Evolutionary conservation across 176 grass and related monocot species (phyloP), one percentile per base, ranked within the genome.

Genomic region (Musa troglodytarum): DNA sequence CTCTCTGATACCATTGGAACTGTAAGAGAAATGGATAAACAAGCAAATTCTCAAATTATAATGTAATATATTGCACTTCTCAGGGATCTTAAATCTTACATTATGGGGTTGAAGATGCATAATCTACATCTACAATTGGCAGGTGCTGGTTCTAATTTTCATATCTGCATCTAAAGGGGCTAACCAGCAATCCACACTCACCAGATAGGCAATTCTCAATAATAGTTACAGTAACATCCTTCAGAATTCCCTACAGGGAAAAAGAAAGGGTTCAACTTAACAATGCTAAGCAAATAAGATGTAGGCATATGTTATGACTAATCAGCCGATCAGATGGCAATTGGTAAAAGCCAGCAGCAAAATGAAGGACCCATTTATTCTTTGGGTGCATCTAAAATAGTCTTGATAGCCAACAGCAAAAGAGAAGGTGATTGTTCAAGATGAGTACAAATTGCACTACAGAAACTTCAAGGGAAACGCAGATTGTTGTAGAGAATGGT

Each of bases 141-240:
- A 63, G 2, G 10, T 3, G 10, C 67, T 0, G 20, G 16, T 50
- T 50, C 15, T 15, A 11, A 20, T 69, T 2, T 50, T 17, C 16
- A 26, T 28, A 13, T 2, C 29, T 70, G 68, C 34, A 70, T 15
- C 34, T n/a, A 5, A 49, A 70, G 19, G 9, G 51, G 68, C 16
- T 22, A 21, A 70, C 21, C 1, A 51, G 16, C 49, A 51, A 50
- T n/a, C 17, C 8, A 10, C 49, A 50, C 55, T 87, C 53, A 93
- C 87, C 90, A 89, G 17, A 89, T 43, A 4, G 80, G 23, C 80
- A 52, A 67, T 93, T 89, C 53, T 93, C 87, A 53, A 93, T 76
- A 15, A 93, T 67, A 53, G 77, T 80, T 61, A 69, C 80, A 63
- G 78, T 73, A n/a, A 93, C 76, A 53, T 89, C 85, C 82, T 93